Evolutionary conservation across 176 grass and related monocot species (phyloP), one percentile per base, ranked within the genome.

Genomic region (Musa itinerans): DNA sequence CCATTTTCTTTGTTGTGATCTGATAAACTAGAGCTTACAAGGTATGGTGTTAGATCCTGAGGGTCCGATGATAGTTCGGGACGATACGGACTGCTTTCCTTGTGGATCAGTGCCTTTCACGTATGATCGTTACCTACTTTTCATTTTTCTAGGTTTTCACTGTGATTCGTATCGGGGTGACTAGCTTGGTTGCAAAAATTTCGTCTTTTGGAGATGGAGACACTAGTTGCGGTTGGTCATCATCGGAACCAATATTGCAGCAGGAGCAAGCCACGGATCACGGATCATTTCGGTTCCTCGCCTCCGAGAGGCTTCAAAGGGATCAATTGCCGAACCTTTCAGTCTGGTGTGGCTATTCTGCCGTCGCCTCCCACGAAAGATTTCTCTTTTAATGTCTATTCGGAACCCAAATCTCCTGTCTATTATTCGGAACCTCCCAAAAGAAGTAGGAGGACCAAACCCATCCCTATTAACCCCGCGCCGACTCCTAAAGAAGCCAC

Each of bases 271-370:
- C 63, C 62, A 43, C 64, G 54, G 2, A 27, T 78, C 19, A 74
- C 64, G 1, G 86, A 92, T 69, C 72, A 79, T 63, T 83, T 88
- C 0, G 72, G 80, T 58, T 84, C 85, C 0, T 83, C 89, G 0
- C 77, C 89, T 67, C 66, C 48, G 0, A 81, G 74, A n/a, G 75
- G 79, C 65, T 90, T 88, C 79, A 85, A 74, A 15, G 85, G 72
- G 2, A 82, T 89, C 68, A 92, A 92, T 70, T 90, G 89, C 81
- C 78, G 93, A 0, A 61, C 87, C 17, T 96, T 92, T 61, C 83
- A 92, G 72, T 88, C 87, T 0, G 75, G 81, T 10, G 49, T 79
- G 0, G 78, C 85, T 25, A 79, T 83, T 55, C 65, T 86, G 53
- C 76, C 85, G 0, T 82, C 87, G 29, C 81, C 76, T 49, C 74